Conservation (phyloP, 768 basidiomycete genomes). For the Cubamyces lactineus region DNA sequence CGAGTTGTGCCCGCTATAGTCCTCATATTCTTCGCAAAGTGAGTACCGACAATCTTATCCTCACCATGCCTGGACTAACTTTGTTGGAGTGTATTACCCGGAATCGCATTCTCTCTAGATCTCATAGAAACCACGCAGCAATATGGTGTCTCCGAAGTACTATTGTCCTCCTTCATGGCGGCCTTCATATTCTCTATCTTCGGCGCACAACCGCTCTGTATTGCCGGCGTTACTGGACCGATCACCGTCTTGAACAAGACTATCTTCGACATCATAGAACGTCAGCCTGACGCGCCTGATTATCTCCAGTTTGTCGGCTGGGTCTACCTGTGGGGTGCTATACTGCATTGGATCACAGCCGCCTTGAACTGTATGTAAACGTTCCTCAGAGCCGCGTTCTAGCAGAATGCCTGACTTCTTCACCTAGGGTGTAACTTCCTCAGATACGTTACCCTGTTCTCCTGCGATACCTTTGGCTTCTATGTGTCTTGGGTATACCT, state of each 20-base stretch:
- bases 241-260: conserved; percentile 94
- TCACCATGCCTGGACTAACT: background rate
- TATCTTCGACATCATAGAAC: conserved; percentile 74
- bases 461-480: conserved; percentile 92
- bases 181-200: conserved; percentile 86
- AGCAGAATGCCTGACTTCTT: conserved; percentile 14
- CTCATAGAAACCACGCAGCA: conserved; percentile 88
- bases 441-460: conserved; percentile 85
- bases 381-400: background rate
- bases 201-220: conserved; percentile 89
- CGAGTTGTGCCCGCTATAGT: conserved; percentile 86
- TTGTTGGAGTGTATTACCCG: conserved; percentile 71
- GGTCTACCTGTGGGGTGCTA: conserved; percentile 91
- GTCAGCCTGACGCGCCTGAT: conserved; percentile 58
- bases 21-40: conserved; percentile 87
- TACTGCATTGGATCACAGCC: conserved; percentile 83
- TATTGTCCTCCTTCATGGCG: conserved; percentile 85
- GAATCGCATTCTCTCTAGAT: conserved; percentile 90
- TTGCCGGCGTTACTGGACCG: conserved; percentile 90
- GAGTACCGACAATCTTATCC: conserved; percentile 28
- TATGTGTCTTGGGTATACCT: conserved; percentile 91
- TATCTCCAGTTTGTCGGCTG: conserved; percentile 91
- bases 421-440: conserved; percentile 79
- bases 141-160: conserved; percentile 89
- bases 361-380: conserved; percentile 65